phyloP scores from a whole-genome alignment of 441 rosid species.

The Syzygium malaccense region DNA sequence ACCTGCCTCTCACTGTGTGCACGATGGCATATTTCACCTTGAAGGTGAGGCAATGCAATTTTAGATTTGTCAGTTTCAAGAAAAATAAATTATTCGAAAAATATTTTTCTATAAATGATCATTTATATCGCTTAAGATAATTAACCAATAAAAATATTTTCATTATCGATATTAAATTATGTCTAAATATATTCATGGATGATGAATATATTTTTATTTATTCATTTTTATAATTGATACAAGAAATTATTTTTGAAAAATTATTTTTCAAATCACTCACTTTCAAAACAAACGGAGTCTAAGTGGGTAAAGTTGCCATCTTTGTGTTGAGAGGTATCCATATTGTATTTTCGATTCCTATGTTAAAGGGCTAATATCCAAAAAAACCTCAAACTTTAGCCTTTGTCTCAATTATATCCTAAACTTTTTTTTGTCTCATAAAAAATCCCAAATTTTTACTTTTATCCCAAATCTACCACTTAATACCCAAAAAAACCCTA shows the following conservation, averaged over 20 bases:
- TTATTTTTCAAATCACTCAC: not conserved
- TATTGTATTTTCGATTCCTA: not conserved
- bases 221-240: not conserved
- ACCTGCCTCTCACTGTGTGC: not conserved
- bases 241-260: not conserved
- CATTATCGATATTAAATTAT: not conserved
- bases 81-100: not conserved
- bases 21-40: not conserved
- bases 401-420: no score
- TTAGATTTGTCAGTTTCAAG: not conserved
- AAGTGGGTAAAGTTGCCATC: not conserved
- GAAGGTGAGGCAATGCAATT: not conserved
- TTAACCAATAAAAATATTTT: not conserved
- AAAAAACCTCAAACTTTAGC: no score
- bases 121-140: accelerated
- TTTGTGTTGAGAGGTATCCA: not conserved
- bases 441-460: no score
- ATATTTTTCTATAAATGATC: not conserved
- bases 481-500: no score
- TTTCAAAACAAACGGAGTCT: not conserved
- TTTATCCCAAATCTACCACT: no score
- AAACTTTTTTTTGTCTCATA: no score
- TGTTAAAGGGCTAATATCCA: not conserved
- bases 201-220: not conserved
- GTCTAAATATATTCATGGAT: accelerated